Evolutionary conservation across 2,329 filamentous ascomycete species (phyloP).

Genomic region (Penicillium sp.): DNA sequence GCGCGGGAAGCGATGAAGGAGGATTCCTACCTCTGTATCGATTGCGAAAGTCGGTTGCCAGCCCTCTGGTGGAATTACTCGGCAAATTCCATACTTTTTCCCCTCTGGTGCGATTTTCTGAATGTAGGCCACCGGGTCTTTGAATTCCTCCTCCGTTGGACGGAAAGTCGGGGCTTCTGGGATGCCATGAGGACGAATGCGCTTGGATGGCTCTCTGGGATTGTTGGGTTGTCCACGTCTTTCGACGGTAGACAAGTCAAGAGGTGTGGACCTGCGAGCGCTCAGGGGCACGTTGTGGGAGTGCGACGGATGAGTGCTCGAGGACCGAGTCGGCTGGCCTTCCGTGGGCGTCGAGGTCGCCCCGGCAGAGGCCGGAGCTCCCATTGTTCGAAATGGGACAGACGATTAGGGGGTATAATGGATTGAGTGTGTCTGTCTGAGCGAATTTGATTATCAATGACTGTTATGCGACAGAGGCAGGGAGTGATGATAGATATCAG

Average conservation of each 20-base stretch:
- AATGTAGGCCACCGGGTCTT: conserved; percentile 90
- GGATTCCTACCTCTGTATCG: conserved; percentile 77
- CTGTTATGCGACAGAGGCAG: conserved; percentile 37
- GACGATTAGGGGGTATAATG: conserved; percentile 5
- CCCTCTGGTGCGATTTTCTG: conserved; percentile 87
- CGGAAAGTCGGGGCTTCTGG: conserved; percentile 86
- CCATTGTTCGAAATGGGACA: conserved; percentile 37
- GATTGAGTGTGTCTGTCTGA: conserved; percentile 30
- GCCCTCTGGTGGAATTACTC: conserved; percentile 86
- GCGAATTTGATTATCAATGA: conserved; percentile 11
- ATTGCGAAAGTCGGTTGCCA: conserved; percentile 97
- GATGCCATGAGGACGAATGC: conserved; percentile 76
- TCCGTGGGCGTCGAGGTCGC: conserved; percentile 33
- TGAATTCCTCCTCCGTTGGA: conserved; percentile 91
- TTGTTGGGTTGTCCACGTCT: conserved; percentile 79
- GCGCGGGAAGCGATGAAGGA: neutral
- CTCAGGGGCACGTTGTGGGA: conserved; percentile 59
- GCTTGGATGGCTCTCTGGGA: conserved; percentile 71
- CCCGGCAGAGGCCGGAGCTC: conserved; percentile 46
- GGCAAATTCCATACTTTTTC: conserved; percentile 84
- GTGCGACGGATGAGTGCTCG: conserved; percentile 45
- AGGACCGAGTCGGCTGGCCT: conserved; percentile 37
- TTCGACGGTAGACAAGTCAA: conserved; percentile 88
- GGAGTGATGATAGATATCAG: conserved; percentile 18
- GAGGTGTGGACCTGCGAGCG: conserved; percentile 62